Conservation (phyloP, 495 filamentous ascomycete species). For the Glonium stellatum region DNA sequence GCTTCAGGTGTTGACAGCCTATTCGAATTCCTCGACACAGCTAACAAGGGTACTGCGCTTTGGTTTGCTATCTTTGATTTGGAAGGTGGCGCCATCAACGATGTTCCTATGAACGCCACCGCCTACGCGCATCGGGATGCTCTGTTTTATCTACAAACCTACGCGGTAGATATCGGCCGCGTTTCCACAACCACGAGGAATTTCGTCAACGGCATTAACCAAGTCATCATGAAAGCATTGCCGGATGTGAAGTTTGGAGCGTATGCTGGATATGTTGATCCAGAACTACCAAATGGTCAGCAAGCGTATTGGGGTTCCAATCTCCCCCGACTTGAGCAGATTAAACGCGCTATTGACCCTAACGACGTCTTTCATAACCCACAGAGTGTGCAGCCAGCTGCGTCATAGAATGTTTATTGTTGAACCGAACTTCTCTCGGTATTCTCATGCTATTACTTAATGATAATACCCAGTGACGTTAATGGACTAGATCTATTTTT, state of each 20-base stretch:
- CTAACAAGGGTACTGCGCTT: conserved; percentile 40
- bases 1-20: conserved; percentile 36
- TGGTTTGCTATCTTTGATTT: conserved; percentile 44
- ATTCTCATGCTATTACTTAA: background rate
- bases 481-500: no score
- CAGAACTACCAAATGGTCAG: conserved; percentile 19
- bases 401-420: background rate
- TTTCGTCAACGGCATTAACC: conserved; percentile 44
- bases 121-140: conserved; percentile 43
- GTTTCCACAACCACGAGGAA: conserved; percentile 35
- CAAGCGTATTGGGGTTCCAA: conserved; percentile 47
- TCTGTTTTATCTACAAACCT: conserved; percentile 43
- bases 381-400: conserved; percentile 44
- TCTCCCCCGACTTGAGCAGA: conserved; percentile 43
- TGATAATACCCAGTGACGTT: no score
- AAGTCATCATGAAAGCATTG: conserved; percentile 23
- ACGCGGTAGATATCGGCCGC: conserved; percentile 40
- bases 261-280: conserved; percentile 31
- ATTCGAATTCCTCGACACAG: conserved; percentile 41
- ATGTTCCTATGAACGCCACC: conserved; percentile 37
- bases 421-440: background rate
- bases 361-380: conserved; percentile 57
- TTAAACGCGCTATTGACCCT: conserved; percentile 53
- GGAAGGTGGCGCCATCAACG: conserved; percentile 41
- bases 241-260: conserved; percentile 21